These are phyloP conservation scores for Prunus fruticosa DNA, from an alignment of 306 rosid species.

Conservation along the genomic window DNA sequence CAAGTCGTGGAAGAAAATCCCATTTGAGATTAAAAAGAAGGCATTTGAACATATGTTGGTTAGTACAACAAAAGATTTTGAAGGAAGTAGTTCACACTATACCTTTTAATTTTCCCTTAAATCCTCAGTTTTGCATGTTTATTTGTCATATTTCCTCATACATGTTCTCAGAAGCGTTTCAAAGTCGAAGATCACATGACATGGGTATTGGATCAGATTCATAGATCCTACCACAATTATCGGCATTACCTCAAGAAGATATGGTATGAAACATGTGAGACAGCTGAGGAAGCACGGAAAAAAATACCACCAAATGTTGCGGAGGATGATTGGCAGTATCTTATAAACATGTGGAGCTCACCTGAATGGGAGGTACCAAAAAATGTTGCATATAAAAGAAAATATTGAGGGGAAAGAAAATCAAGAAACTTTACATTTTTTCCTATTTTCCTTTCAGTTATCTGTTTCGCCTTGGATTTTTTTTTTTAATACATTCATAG, in stretches of 20 bases:
- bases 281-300: slow-evolving; percentile 4
- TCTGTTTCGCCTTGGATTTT: not conserved
- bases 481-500: not conserved
- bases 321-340: slow-evolving; percentile 12
- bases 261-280: slow-evolving; percentile 5
- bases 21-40: slow-evolving; percentile 12
- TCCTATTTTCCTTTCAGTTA: not conserved
- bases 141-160: not conserved
- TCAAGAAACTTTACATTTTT: not conserved
- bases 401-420: not conserved
- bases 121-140: not conserved
- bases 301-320: slow-evolving; percentile 8
- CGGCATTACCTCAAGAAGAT: not conserved
- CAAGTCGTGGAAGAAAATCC: slow-evolving; percentile 10
- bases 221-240: slow-evolving; percentile 10
- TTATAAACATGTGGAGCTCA: slow-evolving; percentile 15
- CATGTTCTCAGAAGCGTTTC: slow-evolving; percentile 13
- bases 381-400: not conserved
- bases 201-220: slow-evolving; percentile 9
- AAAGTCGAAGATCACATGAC: slow-evolving; percentile 10
- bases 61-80: not conserved
- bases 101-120: not conserved
- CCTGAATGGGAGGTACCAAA: slow-evolving; percentile 7
- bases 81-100: not conserved
- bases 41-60: slow-evolving; percentile 13